Evolutionary conservation across 2,329 filamentous ascomycete species (phyloP), one percentile per base, ranked within the genome.

Genomic region (Penicillium capsulatum): DNA sequence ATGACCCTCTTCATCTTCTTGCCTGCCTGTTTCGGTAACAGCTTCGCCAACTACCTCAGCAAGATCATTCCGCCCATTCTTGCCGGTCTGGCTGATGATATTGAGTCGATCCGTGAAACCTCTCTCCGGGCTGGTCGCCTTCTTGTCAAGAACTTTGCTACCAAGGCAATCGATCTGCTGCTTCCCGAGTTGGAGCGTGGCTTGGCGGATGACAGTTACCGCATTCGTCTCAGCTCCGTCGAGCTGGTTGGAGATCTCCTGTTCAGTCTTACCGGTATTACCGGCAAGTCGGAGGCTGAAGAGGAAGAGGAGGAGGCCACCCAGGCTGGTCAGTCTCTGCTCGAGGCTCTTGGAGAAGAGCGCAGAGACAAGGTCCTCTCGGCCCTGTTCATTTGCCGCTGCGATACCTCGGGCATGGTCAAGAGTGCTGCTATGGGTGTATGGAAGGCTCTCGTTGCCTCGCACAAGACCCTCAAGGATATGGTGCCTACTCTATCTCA

Each of bases 1-100:
- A 98, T 98, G 92, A 96, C 92, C 6, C 77, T 98, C 28, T 98
- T 98, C 69, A 97, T 98, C 53, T 98, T 96, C 77, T 80, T 98
- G 70, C 92, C 92, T 9, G 92, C 95, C 37, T 98, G 92, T 70
- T 98, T 98, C 58, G 92, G 92, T 58, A 98, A 98, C 75, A 94
- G 90, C 65, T 98, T 98, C 60, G 85, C 92, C 54, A 89, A 88
- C 61, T 98, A 98, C 60, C 83, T 98, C 45, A 87, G 83, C 68
- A 89, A 83, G 61, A 95, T 98, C 57, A 95, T 98, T 55, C 94
- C 92, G 13, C 86, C 92, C 14, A 97, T 98, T 57, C 75, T 98
- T 48, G 82, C 88, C 50, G 94, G 94, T 56, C 76, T 98, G 63
- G 94, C 92, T 22, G 92, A 98, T 63, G 92, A 98, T 57, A 75